Evolutionary conservation across 352 stramenopile species (phyloP), one percentile per base, ranked within the genome.

Genomic region (Aphanomyces stellatus): DNA sequence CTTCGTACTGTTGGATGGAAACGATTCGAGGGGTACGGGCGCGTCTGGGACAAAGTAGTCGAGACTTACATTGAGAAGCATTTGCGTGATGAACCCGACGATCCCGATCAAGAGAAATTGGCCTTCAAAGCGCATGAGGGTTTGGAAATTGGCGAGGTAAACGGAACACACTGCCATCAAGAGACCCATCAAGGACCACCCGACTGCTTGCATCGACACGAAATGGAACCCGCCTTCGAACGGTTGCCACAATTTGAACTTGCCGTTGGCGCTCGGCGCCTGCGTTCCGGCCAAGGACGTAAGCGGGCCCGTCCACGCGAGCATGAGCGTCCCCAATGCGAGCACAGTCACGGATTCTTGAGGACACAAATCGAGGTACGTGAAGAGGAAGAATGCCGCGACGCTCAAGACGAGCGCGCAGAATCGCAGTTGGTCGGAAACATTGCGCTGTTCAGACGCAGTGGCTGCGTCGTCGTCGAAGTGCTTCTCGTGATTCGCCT

Each of bases 191-290:
- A 87, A 72, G 31, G 66, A 80, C 78, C 78, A 87, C 17, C 78
- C 78, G 55, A 83, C 80, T 22, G 78, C 77, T 69, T 87, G 78
- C 77, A 87, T 81, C 71, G 75, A 87, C 48, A 85, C 74, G 68
- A 87, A 87, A 65, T 82, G 74, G 61, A 74, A 63, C 24, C 78
- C 77, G 41, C 78, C 78, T 51, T 81, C 71, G 55, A 87, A 85
- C 2, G 76, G 78, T 64, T 83, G 76, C 78, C 78, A 87, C 77
- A 76, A 81, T 59, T 80, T 76, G 70, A 87, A 87, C 8, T 65
- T 65, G 10, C 35, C 35, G n/a, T n/a, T n/a, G n/a, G n/a, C n/a
- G 7, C 1, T 46, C 27, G 70, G 64, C 15, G 73, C 78, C 8
- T 69, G 71, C 24, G 76, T 77, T 25, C 76, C 78, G 6, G 78